These are phyloP conservation scores for Hanseniaspora opuntiae DNA, from an alignment of 805 yeast species.

Conservation along the genomic window DNA sequence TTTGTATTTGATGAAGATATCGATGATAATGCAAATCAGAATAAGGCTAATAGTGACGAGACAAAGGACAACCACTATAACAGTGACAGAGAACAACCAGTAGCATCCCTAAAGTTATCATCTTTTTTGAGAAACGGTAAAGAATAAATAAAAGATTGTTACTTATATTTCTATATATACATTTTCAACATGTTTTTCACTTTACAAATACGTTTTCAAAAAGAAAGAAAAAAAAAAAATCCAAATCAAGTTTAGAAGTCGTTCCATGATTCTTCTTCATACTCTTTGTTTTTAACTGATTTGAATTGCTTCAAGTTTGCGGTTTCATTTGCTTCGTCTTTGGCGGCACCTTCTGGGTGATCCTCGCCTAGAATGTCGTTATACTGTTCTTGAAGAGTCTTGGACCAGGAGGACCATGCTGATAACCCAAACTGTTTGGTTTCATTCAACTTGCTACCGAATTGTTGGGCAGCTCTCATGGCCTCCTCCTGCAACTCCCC, in stretches of 20 bases:
- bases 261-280: slow-evolving; percentile 56
- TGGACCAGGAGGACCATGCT: slow-evolving; percentile 48
- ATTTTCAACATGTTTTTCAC: too few species aligned
- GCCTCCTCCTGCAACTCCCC: slow-evolving; percentile 74
- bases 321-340: slow-evolving; percentile 32
- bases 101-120: not conserved
- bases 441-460: slow-evolving; percentile 86
- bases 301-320: slow-evolving; percentile 26
- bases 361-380: slow-evolving; percentile 15
- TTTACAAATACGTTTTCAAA: not conserved
- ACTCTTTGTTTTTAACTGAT: slow-evolving; percentile 25
- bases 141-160: not conserved
- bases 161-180: too few species aligned
- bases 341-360: slow-evolving; percentile 31
- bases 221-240: not conserved
- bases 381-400: slow-evolving; percentile 27
- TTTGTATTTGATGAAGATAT: slow-evolving; percentile 9
- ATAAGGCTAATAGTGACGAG: not conserved
- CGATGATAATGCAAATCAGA: not conserved
- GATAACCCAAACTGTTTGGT: slow-evolving; percentile 67
- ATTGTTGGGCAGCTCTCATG: slow-evolving; percentile 85
- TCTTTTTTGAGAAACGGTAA: not conserved
- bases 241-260: slow-evolving; percentile 31
- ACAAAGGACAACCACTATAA: not conserved
- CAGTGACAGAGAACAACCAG: not conserved